Base-by-base conservation (phyloP, 768 basidiomycete species). In the Amanita jacksonii region DNA sequence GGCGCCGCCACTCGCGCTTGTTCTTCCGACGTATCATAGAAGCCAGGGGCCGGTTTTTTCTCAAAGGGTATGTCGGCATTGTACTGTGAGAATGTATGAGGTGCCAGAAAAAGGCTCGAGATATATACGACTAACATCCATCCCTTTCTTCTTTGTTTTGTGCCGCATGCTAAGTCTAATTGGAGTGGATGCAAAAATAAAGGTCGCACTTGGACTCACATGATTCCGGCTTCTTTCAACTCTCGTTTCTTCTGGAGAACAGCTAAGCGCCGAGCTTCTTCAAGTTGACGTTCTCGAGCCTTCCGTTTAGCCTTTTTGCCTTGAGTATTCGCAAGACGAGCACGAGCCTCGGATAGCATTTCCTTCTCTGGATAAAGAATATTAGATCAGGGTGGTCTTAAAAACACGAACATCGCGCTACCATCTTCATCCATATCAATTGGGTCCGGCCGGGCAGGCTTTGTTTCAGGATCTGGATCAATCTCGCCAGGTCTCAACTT, bases 371-470 rank as follows among this genome's bases (percentile, higher is more conserved):
- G 31, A 23, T 15, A 28, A 49, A 46, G 38, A 51, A 23, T 18
- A 50, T 31, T 54, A 22, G 36, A 22, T 45, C 3, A 38, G 18
- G 9, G 13, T 0, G n/a, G 10, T 10, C 3, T 13, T 27, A 18
- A 36, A 30, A 2, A 18, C 25, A 39, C 3, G 41, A 24, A 16
- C 34, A 20, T 40, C 9, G 27, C 66, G 76, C 46, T 51, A 85
- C 89, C 93, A 58, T 98, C 96, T 66, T 99, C 96, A 59, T 99
- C 96, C 96, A 99, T 99, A 65, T 99, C 96, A 53, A 98, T 97
- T 5, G 96, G 96, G 67, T 99, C 96, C 4, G 96, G 96, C 20
- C 96, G 77, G 8, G 96, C 96, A 38, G 96, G 91, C 57, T 97
- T 93, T 8, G 93, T 96, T 64, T 99, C 96, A 10, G 96, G 96